Evolutionary conservation across 2,329 filamentous ascomycete species (phyloP).

Genomic region (Ophiocordyceps sinensis): DNA sequence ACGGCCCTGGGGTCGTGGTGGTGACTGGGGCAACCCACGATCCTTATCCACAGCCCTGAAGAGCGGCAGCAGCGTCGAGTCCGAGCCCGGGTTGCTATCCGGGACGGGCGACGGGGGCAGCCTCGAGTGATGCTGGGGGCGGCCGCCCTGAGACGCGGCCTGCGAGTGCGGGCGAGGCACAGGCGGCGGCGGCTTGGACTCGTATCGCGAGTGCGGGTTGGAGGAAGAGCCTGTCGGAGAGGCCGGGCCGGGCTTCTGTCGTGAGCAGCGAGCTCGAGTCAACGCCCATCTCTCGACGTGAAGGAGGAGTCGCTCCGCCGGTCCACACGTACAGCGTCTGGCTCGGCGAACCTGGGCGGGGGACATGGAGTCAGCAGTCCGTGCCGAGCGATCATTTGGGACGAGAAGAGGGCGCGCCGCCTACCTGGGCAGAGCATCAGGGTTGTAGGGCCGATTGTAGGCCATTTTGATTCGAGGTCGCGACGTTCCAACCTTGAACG

Average conservation of each 20-base stretch:
- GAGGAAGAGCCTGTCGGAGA: constrained; percentile 4
- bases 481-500: neutral
- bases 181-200: constrained; percentile 29
- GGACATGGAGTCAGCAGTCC: constrained; percentile 11
- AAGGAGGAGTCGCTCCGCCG: neutral
- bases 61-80: constrained; percentile 66
- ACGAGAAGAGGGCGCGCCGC: constrained; percentile 16
- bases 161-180: constrained; percentile 3
- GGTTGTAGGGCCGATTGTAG: constrained; percentile 87
- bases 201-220: constrained; percentile 24
- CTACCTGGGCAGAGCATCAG: constrained; percentile 86
- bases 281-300: neutral
- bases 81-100: constrained; percentile 34
- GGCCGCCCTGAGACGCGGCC: neutral
- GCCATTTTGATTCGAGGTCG: constrained; percentile 50
- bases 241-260: constrained; percentile 22
- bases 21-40: constrained; percentile 31
- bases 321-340: constrained; percentile 43
- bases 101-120: constrained; percentile 51
- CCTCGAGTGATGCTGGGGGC: constrained; percentile 27
- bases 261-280: neutral
- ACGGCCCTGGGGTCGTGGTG: neutral
- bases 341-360: constrained; percentile 53
- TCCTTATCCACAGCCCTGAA: constrained; percentile 87
- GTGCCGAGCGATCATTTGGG: constrained; percentile 1